A percentile compares a stretch with the other conserved stretches of the same genome.
These are phyloP conservation scores for Extremus antarcticus DNA, from an alignment of 495 filamentous ascomycete genomes.

Conservation along the genomic window DNA sequence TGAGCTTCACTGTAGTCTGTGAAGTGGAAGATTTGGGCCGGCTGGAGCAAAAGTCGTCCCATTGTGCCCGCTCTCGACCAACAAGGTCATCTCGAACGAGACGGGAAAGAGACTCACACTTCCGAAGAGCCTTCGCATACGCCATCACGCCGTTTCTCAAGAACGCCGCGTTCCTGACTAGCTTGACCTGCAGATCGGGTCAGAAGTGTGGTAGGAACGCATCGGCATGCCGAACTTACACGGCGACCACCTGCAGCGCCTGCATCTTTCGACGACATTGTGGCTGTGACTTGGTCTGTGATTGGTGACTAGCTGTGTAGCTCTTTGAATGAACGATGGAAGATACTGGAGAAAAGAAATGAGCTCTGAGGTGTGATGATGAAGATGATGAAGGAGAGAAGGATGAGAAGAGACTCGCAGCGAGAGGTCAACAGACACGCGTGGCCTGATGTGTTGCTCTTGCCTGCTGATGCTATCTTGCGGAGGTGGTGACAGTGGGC, in stretches of 20 bases:
- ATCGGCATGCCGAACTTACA: neutral
- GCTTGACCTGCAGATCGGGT: neutral
- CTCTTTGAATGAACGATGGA: neutral
- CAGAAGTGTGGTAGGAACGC: neutral
- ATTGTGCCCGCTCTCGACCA: too few relatives aligned
- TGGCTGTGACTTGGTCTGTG: too few relatives aligned
- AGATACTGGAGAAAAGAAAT: neutral
- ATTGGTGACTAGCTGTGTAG: too few relatives aligned
- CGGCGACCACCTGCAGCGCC: neutral
- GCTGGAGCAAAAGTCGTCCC: too few relatives aligned
- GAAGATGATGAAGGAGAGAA: neutral
- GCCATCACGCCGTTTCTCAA: neutral
- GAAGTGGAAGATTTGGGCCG: too few relatives aligned
- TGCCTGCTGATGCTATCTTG: too few relatives aligned
- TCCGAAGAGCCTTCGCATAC: slow-evolving; percentile 2
- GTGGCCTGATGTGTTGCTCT: too few relatives aligned
- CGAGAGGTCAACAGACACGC: neutral
- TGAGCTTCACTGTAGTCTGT: too few relatives aligned
- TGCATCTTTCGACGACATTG: neutral
- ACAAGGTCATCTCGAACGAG: too few relatives aligned
- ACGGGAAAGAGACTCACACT: neutral
- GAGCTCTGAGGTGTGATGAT: neutral
- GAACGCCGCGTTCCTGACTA: slow-evolving; percentile 1
- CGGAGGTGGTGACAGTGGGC: too few relatives aligned
- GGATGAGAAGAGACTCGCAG: neutral